These are phyloP conservation scores for Ophiostoma montium DNA, from an alignment of 2,329 filamentous ascomycete genomes.

Conservation along the genomic window DNA sequence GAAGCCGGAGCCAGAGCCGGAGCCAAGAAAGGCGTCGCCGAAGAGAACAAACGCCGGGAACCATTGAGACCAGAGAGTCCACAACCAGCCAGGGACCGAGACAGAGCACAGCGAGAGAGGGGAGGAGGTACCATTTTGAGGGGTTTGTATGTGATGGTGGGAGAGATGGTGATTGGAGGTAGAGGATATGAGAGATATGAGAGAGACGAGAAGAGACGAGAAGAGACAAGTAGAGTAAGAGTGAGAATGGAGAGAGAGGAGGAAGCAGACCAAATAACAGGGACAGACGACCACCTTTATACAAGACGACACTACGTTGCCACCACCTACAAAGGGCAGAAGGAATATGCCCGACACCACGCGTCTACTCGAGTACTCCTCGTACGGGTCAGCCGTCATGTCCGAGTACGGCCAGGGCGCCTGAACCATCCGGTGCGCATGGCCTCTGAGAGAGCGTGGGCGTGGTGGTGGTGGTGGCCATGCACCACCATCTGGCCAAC, in stretches of 20 bases:
- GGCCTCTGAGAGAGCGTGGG: neutral
- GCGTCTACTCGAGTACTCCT: too few relatives aligned
- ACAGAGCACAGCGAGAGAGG: neutral
- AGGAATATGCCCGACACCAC: neutral
- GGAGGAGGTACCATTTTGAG: constrained; percentile 9
- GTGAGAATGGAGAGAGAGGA: neutral
- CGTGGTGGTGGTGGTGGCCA: too few relatives aligned
- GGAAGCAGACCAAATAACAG: neutral
- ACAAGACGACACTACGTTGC: neutral
- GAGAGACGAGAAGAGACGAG: neutral
- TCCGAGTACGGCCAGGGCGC: neutral
- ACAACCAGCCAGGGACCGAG: constrained; percentile 4
- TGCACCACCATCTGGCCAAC: neutral
- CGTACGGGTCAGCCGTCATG: neutral
- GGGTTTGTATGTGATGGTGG: neutral
- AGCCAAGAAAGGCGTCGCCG: neutral
- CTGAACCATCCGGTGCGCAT: neutral
- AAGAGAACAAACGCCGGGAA: constrained; percentile 2
- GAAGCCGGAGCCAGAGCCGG: neutral
- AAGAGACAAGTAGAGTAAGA: neutral
- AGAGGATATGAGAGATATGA: neutral
- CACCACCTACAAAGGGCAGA: neutral
- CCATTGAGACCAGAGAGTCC: neutral
- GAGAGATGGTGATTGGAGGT: neutral
- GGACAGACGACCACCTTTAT: constrained; percentile 2